Evolutionary conservation across 768 basidiomycete species (phyloP), one percentile per base, ranked within the genome.

Genomic region (Auriscalpium vulgare): DNA sequence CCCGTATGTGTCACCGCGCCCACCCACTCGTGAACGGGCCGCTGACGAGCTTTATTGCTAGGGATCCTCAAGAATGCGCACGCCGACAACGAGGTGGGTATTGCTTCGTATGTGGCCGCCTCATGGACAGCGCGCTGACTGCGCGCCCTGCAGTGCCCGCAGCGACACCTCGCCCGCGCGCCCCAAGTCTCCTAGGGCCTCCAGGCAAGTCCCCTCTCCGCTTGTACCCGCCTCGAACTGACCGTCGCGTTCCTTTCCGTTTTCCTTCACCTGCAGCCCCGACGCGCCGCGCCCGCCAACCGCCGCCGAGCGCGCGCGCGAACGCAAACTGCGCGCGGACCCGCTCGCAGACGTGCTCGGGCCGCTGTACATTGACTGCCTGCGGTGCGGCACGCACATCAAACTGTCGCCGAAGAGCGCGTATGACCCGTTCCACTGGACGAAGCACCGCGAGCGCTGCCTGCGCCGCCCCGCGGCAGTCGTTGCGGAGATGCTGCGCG

Each of bases 351-450:
- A 62, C 43, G 59, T 62, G 34, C 48, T 60, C 11, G 51, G 56
- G 2, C 56, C 61, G 8, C 54, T 61, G 13, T 62, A 55, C 16
- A 56, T 62, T 16, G 45, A 54, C 45, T 62, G 61, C 49, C 61
- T 23, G 19, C 56, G 59, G 21, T 62, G 61, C n/a, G 59, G 60
- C 34, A 57, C 50, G 11, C 53, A 51, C 34, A 62, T 62, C 51
- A 62, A 62, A 47, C 59, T 62, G 34, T 62, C 61, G 4, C 56
- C 59, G 0, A 62, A 62, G 17, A 60, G 59, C 54, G 53, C 47
- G 4, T 62, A 54, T 34, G 61, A 62, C 48, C 59, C 55, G 4
- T 62, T 62, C 37, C 61, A 62, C 44, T 62, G 61, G 61, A 51
- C 53, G 1, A 60, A 62, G 43, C 61, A 62, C 40, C 61, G 61